Conservation (phyloP, 306 rosid species). For the Rosa chinensis region DNA sequence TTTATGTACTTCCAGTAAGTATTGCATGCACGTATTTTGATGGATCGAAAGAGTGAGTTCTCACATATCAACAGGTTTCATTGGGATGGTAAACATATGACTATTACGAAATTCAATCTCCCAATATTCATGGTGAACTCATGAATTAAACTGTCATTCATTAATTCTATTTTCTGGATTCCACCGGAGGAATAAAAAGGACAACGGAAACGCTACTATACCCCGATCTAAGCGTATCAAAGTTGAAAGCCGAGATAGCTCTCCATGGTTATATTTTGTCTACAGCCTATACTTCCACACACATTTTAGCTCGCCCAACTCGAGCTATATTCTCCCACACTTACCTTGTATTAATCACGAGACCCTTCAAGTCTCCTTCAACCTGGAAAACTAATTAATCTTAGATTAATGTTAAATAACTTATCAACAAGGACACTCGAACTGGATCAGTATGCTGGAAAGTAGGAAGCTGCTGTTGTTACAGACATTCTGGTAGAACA, state of each 20-base stretch:
- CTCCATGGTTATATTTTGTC: too few species aligned
- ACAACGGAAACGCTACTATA: neutral
- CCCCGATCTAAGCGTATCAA: neutral
- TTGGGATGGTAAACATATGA: neutral
- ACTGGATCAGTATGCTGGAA: neutral
- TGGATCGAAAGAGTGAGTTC: neutral
- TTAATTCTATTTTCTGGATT: neutral
- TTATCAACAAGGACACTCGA: neutral
- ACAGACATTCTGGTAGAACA: neutral
- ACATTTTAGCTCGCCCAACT: too few species aligned
- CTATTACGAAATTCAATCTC: neutral
- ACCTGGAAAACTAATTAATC: neutral
- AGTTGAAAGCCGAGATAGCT: neutral
- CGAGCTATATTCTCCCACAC: neutral
- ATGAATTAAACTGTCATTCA: neutral
- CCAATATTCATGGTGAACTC: neutral
- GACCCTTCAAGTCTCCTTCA: too few species aligned
- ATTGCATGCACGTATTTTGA: neutral
- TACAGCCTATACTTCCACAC: too few species aligned
- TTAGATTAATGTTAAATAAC: neutral
- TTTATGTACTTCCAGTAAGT: conserved; percentile 2
- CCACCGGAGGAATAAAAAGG: neutral
- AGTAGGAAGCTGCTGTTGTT: neutral
- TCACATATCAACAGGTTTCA: neutral
- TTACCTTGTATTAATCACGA: neutral